Conservation (phyloP, 129 eudicot genomes). For the Pseudognaphalium luteoalbum region DNA sequence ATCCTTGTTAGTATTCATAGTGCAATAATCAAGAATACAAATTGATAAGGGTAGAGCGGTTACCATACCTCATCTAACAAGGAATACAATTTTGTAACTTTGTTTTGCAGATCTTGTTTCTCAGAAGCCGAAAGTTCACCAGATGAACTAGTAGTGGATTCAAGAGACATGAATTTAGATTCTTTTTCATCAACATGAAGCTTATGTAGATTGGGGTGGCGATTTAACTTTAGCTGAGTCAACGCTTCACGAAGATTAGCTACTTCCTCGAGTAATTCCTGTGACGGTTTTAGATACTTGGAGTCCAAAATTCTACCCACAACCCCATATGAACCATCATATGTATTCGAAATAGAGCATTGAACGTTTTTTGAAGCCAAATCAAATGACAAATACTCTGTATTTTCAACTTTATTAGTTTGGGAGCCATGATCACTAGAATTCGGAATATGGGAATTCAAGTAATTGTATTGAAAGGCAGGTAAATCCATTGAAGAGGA, state of each 20-base stretch:
- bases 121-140: constrained; percentile 68
- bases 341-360: constrained; percentile 34
- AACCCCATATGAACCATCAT: constrained; percentile 48
- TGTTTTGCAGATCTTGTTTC: constrained; percentile 69
- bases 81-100: constrained; percentile 60
- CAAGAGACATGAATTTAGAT: constrained; percentile 35
- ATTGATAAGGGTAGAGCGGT: background rate
- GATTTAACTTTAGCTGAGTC: constrained; percentile 41
- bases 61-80: constrained; percentile 95
- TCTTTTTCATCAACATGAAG: constrained; percentile 44
- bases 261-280: constrained; percentile 72
- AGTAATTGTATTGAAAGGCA: constrained; percentile 53
- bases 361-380: constrained; percentile 41
- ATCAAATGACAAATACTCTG: constrained; percentile 57
- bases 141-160: constrained; percentile 41
- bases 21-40: background rate
- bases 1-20: background rate
- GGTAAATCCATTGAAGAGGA: constrained; percentile 47
- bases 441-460: constrained; percentile 44
- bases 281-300: constrained; percentile 76
- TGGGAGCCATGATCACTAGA: constrained; percentile 43
- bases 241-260: constrained; percentile 67
- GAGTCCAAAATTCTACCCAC: constrained; percentile 49
- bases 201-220: constrained; percentile 32
- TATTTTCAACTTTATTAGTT: constrained; percentile 40